phyloP scores from a whole-genome alignment of 768 basidiomycete genomes.

The Trametes maxima region DNA sequence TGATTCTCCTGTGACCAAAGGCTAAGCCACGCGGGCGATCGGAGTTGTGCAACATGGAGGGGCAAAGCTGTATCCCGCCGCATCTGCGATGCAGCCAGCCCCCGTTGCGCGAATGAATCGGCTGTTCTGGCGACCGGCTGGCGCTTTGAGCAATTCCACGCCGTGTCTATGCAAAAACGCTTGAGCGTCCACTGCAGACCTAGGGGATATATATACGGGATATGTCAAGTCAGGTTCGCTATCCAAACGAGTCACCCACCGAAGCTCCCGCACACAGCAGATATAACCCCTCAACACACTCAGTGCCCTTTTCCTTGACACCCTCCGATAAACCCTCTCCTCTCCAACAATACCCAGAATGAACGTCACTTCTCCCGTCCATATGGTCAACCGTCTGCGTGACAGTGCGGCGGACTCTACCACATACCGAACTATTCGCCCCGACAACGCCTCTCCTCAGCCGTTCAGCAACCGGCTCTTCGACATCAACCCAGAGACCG shows the following conservation, averaged over 20 bases:
- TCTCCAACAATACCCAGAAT: conserved; percentile 10
- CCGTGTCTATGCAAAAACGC: not conserved
- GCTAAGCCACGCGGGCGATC: conserved; percentile 1
- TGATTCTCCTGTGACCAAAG: conserved; percentile 13
- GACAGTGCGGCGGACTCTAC: conserved; percentile 13
- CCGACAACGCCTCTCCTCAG: not conserved
- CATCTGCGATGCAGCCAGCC: conserved; percentile 6
- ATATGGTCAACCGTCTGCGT: conserved; percentile 21
- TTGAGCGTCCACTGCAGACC: not conserved
- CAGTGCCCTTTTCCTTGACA: too few species aligned
- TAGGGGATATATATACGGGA: conserved; percentile 5
- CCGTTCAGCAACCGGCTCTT: conserved; percentile 39
- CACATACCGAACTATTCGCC: not conserved
- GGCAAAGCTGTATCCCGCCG: conserved; percentile 15
- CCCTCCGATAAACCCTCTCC: not conserved
- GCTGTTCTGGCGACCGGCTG: not conserved
- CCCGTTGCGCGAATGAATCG: conserved; percentile 6
- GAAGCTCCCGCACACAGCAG: not conserved
- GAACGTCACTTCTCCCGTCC: conserved; percentile 28
- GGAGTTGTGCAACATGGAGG: not conserved
- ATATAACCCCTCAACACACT: too few species aligned
- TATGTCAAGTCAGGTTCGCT: not conserved
- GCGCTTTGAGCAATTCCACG: not conserved
- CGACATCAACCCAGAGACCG: conserved; percentile 62
- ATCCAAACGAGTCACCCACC: not conserved